Evolutionary conservation across 2,329 filamentous ascomycete genomes (phyloP).

Genomic region (Pseudocercospora musae): DNA sequence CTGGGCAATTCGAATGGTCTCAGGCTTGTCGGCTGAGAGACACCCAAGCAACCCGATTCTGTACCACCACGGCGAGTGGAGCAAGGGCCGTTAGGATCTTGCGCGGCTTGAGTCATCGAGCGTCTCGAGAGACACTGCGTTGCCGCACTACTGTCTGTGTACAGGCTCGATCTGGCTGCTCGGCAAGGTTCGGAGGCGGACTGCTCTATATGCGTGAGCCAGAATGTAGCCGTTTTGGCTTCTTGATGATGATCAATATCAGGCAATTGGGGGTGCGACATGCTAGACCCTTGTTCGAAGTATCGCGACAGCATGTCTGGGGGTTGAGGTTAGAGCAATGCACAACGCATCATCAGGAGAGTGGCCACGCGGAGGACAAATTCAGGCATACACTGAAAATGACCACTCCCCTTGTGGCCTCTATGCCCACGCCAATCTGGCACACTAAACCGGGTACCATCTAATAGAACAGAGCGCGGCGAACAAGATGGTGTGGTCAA

Average conservation of each 20-base stretch:
- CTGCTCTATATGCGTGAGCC: neutral
- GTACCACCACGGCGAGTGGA: neutral
- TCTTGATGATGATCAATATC: neutral
- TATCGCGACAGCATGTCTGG: neutral
- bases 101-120: neutral
- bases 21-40: neutral
- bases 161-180: neutral
- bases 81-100: neutral
- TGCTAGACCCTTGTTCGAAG: neutral
- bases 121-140: neutral
- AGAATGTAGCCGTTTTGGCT: neutral
- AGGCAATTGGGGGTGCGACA: neutral
- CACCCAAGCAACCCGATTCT: neutral
- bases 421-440: too few relatives aligned
- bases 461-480: too few relatives aligned
- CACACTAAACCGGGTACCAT: too few relatives aligned
- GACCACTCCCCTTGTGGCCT: too few relatives aligned
- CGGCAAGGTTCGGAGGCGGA: neutral
- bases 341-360: neutral
- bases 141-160: too few relatives aligned
- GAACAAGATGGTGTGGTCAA: too few relatives aligned
- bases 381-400: too few relatives aligned
- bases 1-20: neutral
- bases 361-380: too few relatives aligned
- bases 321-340: neutral